A percentile compares a stretch with the other conserved stretches of the same genome.
These are phyloP conservation scores for Penicillium polonicum DNA, from an alignment of 2,329 filamentous ascomycete genomes.

Conservation along the genomic window DNA sequence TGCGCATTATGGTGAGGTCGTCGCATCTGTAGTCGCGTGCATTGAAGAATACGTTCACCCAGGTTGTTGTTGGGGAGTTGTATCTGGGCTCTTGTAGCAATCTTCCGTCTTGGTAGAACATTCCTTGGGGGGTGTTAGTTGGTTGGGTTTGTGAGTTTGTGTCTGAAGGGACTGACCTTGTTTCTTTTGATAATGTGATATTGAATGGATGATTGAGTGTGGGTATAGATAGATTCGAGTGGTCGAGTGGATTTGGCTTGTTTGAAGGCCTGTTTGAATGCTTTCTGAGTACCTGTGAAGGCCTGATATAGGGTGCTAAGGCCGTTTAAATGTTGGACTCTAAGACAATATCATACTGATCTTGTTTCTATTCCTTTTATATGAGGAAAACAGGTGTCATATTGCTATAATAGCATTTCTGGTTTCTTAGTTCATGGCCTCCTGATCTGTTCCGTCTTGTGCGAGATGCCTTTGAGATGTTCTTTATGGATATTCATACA, in stretches of 20 bases:
- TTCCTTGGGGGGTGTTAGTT: background rate
- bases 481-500: background rate
- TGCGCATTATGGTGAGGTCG: slow-evolving; percentile 5
- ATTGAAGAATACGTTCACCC: slow-evolving; percentile 7
- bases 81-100: background rate
- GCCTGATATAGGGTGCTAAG: background rate
- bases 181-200: background rate
- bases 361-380: background rate
- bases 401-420: background rate
- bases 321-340: background rate
- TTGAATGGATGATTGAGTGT: background rate
- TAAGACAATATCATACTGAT: background rate
- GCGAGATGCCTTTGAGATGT: background rate
- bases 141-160: background rate
- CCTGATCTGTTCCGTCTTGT: slow-evolving; percentile 4
- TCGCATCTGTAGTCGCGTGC: background rate
- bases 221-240: background rate
- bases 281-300: background rate
- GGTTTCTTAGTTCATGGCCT: background rate
- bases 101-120: slow-evolving; percentile 7
- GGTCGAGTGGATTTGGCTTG: background rate
- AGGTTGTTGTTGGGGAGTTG: background rate
- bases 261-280: background rate
- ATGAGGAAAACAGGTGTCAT: slow-evolving; percentile 1
- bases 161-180: background rate